Base-by-base conservation (phyloP, 208 protist species). In the Trypanosoma boissoni region DNA sequence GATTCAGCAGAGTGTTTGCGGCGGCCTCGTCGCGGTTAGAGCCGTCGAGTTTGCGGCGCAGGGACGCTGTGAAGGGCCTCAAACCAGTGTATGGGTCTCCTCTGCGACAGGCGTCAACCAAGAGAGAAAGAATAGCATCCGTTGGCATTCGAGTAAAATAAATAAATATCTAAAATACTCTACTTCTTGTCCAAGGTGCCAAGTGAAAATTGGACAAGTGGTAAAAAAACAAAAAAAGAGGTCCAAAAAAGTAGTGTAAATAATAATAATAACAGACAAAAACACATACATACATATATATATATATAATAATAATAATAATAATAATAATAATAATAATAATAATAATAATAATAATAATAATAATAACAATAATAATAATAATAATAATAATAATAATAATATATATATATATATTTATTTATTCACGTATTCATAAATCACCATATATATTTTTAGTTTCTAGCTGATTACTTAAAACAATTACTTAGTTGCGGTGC, bases 31-130 rank as follows among this genome's bases (percentile, higher is more conserved):
- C 12, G 8, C 34, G 34, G 8, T 6, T 16, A 6, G 34, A 12
- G 34, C 34, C 34, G 34, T 12, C 6, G 8, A 39, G 34, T 16
- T 12, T 6, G 34, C 34, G 34, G 34, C 34, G 34, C 10, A 64
- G 20, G 24, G 39, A 37, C 36, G 21, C 48, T 16, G 26, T 74
- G n/a, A 74, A 73, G n/a, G 51, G 50, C 18, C 64, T 65, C 66
- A 69, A 68, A 10, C 37, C 64, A 48, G 58, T 68, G 48, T 83
- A 83, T 9, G 62, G 34, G 24, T 78, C 76, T 1, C 76, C 76
- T 26, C 46, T 28, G 3, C 44, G 41, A 18, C 58, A 75, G 32
- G 55, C 64, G 23, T 74, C 67, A 2, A 49, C 49, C 23, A 83
- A n/a, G 8, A 61, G 34, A 8, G 23, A 5, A 7, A 77, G 45